Conservation (phyloP, 345 rosid species). For the Linum lewisii region DNA sequence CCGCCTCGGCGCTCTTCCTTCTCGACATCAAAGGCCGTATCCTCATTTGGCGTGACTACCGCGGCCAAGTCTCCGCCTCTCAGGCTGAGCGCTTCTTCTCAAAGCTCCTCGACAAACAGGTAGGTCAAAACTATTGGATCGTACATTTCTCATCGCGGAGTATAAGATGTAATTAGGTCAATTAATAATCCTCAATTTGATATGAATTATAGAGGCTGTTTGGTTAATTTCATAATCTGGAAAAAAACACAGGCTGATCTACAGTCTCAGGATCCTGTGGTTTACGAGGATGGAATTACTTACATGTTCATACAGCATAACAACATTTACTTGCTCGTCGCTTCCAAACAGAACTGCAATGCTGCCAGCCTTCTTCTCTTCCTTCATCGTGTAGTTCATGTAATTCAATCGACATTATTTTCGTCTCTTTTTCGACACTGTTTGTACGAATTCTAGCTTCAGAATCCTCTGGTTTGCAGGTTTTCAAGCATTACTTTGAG, state of each 20-base stretch:
- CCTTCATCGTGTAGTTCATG: slow-evolving; percentile 88
- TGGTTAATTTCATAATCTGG: slow-evolving; percentile 2
- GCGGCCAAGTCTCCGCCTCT: slow-evolving; percentile 77
- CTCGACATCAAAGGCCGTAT: slow-evolving; percentile 92
- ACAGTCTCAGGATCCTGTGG: slow-evolving; percentile 96
- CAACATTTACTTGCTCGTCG: slow-evolving; percentile 83
- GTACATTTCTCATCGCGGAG: too few species aligned
- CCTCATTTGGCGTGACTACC: slow-evolving; percentile 94
- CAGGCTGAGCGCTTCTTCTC: slow-evolving; percentile 94
- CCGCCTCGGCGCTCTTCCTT: slow-evolving; percentile 85
- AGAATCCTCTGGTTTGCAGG: slow-evolving; percentile 26
- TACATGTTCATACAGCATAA: slow-evolving; percentile 94
- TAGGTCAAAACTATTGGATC: not conserved
- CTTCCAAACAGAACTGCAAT: slow-evolving; percentile 90
- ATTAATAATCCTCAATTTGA: not conserved
- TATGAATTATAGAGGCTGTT: too few species aligned
- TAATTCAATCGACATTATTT: slow-evolving; percentile 24
- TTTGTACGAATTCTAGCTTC: not conserved
- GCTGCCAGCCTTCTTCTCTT: slow-evolving; percentile 88
- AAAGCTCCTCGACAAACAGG: slow-evolving; percentile 93
- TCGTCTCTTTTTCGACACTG: not conserved
- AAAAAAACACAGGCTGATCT: slow-evolving; percentile 65
- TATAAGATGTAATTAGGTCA: too few species aligned
- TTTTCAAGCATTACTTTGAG: slow-evolving; percentile 96
- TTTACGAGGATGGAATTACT: slow-evolving; percentile 81